Conservation (phyloP, 306 rosid species). For the Casuarina equisetifolia region DNA sequence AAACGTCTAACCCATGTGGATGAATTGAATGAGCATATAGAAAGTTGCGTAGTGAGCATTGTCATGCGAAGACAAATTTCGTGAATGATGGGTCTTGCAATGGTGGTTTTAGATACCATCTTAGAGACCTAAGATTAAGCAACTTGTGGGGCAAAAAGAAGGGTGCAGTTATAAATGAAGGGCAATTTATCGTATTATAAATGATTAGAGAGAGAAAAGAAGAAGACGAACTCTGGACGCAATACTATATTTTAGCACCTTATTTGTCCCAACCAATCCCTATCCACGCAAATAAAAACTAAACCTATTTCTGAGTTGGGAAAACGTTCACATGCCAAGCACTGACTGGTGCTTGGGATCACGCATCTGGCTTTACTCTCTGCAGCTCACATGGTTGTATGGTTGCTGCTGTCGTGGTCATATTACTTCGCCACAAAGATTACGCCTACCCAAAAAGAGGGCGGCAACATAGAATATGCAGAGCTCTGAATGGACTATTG, state of each 20-base stretch:
- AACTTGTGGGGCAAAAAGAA: too few relatives aligned
- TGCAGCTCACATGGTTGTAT: conserved; percentile 24
- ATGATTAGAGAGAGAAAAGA: too few relatives aligned
- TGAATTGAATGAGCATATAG: too few relatives aligned
- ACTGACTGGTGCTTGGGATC: conserved; percentile 13
- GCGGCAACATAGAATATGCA: not conserved
- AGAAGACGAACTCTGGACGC: too few relatives aligned
- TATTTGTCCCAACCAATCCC: not conserved
- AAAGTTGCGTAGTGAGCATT: too few relatives aligned
- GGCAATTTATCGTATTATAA: too few relatives aligned
- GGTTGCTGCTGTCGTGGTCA: not conserved
- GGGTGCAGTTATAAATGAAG: too few relatives aligned
- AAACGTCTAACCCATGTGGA: too few relatives aligned
- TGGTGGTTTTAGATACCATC: too few relatives aligned
- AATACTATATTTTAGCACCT: not conserved
- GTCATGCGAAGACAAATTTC: too few relatives aligned
- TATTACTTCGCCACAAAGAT: conserved; percentile 17
- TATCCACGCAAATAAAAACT: not conserved
- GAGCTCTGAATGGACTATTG: conserved; percentile 21
- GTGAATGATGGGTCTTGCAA: too few relatives aligned
- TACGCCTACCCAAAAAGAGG: not conserved
- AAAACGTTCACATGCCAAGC: conserved; percentile 18
- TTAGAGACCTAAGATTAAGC: too few relatives aligned
- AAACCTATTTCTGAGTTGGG: not conserved
- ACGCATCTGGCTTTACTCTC: conserved; percentile 10